Base-by-base conservation (phyloP, 2,329 filamentous ascomycete species). In the Colletotrichum karsti region DNA sequence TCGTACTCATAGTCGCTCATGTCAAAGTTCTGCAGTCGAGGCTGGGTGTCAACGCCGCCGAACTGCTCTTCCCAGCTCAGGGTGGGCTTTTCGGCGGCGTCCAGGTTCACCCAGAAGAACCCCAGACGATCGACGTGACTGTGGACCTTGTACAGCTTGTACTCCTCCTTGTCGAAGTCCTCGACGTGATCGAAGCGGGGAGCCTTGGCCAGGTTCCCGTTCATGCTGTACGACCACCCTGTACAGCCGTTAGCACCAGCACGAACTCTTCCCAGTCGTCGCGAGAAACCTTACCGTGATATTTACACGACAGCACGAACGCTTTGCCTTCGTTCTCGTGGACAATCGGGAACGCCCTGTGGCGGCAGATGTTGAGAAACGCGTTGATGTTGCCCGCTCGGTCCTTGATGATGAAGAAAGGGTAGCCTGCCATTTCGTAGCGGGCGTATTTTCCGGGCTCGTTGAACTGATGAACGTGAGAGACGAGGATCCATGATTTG, bases 31-130 rank as follows among this genome's bases (percentile, higher is more conserved):
- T 66, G 60, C 24, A 72, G 65, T 24, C 72, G 48, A 13, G 67
- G 63, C 48, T 71, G 69, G 33, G 66, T 64, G 46, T 77, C 73
- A 3, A 74, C 70, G 1, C 54, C 62, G 10, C 51, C 69, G 58
- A 83, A 80, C 63, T 83, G 77, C 12, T 81, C 77, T 69, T 79
- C 77, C 83, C 82, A 85, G 13, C 74, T 60, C 12, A 83, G 72
- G 44, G 80, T 77, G 2, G 72, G 83, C 68, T 67, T 74, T 55
- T 67, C 76, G 1, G 44, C 58, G n/a, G 74, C 72, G 60, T 86
- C 82, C 20, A 87, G 70, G 70, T 86, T 86, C 59, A 85, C 78
- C 81, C 83, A 87, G 44, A 86, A 74, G 69, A 86, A 85, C 8
- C 82, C 82, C 35, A 79, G 77, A 30, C 65, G 67, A 70, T 85